A percentile compares a stretch with the other conserved stretches of the same genome.
phyloP scores from a whole-genome alignment of 2,329 filamentous ascomycete genomes.

The Pyrenophora teres region DNA sequence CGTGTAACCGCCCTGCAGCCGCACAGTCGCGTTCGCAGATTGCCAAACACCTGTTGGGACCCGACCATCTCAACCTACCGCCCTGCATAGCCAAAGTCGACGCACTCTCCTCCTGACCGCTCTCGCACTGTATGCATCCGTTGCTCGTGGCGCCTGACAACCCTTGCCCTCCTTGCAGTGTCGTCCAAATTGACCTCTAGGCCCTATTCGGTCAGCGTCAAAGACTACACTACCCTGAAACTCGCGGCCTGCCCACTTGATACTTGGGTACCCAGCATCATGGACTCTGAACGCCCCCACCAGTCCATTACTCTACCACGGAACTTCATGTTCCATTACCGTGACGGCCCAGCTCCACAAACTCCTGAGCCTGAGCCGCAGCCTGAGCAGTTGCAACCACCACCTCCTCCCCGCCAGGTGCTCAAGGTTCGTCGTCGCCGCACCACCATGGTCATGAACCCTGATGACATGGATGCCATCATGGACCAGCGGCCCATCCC shows the following conservation, averaged over 20 bases:
- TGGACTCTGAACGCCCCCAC: constrained; percentile 52
- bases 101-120: constrained; percentile 19
- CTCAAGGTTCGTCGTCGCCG: constrained; percentile 56
- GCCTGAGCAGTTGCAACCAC: constrained; percentile 45
- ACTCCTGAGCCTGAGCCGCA: constrained; percentile 52
- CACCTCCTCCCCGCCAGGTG: constrained; percentile 53
- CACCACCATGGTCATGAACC: constrained; percentile 37
- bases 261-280: constrained; percentile 22
- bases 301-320: constrained; percentile 57
- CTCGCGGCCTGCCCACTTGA: constrained; percentile 2
- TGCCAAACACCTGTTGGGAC: constrained; percentile 38
- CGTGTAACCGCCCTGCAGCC: constrained; percentile 41
- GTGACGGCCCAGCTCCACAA: constrained; percentile 51
- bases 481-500: constrained; percentile 48
- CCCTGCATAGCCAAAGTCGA: constrained; percentile 34
- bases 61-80: constrained; percentile 26
- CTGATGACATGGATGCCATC: constrained; percentile 33
- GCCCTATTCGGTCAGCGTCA: constrained; percentile 9
- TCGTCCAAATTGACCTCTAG: constrained; percentile 23
- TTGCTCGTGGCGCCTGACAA: constrained; percentile 17
- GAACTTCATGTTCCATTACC: constrained; percentile 57
- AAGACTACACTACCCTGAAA: constrained; percentile 14
- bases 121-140: constrained; percentile 17
- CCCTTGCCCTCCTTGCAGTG: constrained; percentile 33
- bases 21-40: constrained; percentile 44